Evolutionary conservation across 768 basidiomycete species (phyloP).

Genomic region (Strobilomyces dryophilus): DNA sequence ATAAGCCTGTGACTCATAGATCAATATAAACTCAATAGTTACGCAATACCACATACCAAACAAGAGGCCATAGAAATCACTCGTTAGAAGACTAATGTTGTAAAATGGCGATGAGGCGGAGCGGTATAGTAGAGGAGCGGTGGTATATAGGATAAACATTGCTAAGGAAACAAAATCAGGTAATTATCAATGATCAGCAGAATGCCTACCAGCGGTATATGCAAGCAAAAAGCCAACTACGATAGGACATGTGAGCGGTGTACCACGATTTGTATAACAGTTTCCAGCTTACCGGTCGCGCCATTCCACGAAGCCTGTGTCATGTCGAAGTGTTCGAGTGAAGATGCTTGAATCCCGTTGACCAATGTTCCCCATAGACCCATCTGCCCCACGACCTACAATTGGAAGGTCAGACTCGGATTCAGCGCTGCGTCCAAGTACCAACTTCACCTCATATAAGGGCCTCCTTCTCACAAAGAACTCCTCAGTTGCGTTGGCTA

Average conservation of each 20-base stretch:
- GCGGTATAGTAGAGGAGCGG: slow-evolving; percentile 82
- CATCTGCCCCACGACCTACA: slow-evolving; percentile 73
- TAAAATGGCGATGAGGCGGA: slow-evolving; percentile 83
- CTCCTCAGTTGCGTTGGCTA: slow-evolving; percentile 87
- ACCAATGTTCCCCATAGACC: slow-evolving; percentile 84
- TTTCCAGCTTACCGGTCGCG: slow-evolving; percentile 54
- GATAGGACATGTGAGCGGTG: neutral
- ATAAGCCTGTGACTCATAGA: slow-evolving; percentile 34
- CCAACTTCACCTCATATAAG: slow-evolving; percentile 58
- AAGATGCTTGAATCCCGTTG: slow-evolving; percentile 73
- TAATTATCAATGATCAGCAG: neutral
- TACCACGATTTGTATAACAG: slow-evolving; percentile 17
- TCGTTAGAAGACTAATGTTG: slow-evolving; percentile 81
- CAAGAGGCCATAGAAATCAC: slow-evolving; percentile 83
- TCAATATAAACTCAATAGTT: slow-evolving; percentile 8
- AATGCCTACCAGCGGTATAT: slow-evolving; percentile 40
- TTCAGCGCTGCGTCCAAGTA: neutral
- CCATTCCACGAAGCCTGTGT: slow-evolving; percentile 68
- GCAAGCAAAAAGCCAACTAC: slow-evolving; percentile 50
- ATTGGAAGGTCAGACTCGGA: neutral
- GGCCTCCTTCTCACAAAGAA: slow-evolving; percentile 78
- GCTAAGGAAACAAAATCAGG: slow-evolving; percentile 36
- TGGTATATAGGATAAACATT: slow-evolving; percentile 82
- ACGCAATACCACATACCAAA: slow-evolving; percentile 42
- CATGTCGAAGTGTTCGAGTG: slow-evolving; percentile 68